A percentile compares a stretch with the other conserved stretches of the same genome.
Evolutionary conservation across 2,329 filamentous ascomycete species (phyloP).

Genomic region (Fusarium palustre): DNA sequence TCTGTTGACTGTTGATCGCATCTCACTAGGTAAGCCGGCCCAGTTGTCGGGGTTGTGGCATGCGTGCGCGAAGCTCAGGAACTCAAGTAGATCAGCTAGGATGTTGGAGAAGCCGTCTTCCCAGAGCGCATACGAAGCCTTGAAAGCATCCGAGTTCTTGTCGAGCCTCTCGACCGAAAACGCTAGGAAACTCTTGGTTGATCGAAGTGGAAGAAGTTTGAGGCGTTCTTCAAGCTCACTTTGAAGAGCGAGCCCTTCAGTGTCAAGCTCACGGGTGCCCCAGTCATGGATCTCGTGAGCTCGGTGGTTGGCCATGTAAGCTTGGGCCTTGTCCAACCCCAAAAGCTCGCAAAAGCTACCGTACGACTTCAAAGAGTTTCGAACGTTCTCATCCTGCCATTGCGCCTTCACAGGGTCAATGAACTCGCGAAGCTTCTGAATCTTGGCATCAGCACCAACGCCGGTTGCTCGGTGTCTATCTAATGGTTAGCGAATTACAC

Average conservation of each 20-base stretch:
- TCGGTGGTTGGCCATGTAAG: slow-evolving; percentile 78
- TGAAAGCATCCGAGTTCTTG: slow-evolving; percentile 77
- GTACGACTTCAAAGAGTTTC: slow-evolving; percentile 78
- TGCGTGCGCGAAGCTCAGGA: slow-evolving; percentile 89
- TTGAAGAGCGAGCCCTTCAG: slow-evolving; percentile 83
- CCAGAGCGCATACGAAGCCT: slow-evolving; percentile 85
- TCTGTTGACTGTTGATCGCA: slow-evolving; percentile 80
- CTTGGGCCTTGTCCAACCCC: slow-evolving; percentile 81
- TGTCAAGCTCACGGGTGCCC: slow-evolving; percentile 80
- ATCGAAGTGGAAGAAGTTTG: slow-evolving; percentile 80
- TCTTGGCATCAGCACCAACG: slow-evolving; percentile 76
- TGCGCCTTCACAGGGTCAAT: slow-evolving; percentile 83
- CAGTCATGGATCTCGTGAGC: slow-evolving; percentile 85
- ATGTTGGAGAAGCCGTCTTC: slow-evolving; percentile 83
- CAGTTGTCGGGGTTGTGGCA: slow-evolving; percentile 91
- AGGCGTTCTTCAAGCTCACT: slow-evolving; percentile 80
- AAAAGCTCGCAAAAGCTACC: slow-evolving; percentile 82
- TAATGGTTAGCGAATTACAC: slow-evolving; percentile 14
- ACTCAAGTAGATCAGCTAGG: slow-evolving; percentile 85
- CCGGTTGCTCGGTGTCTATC: slow-evolving; percentile 81
- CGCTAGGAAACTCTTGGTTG: slow-evolving; percentile 91
- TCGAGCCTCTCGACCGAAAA: slow-evolving; percentile 92
- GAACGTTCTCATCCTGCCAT: slow-evolving; percentile 80
- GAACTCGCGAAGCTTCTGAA: slow-evolving; percentile 79
- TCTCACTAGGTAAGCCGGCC: slow-evolving; percentile 78